These are phyloP conservation scores for Clavispora fructus DNA, from an alignment of 805 yeast genomes.

Conservation along the genomic window DNA sequence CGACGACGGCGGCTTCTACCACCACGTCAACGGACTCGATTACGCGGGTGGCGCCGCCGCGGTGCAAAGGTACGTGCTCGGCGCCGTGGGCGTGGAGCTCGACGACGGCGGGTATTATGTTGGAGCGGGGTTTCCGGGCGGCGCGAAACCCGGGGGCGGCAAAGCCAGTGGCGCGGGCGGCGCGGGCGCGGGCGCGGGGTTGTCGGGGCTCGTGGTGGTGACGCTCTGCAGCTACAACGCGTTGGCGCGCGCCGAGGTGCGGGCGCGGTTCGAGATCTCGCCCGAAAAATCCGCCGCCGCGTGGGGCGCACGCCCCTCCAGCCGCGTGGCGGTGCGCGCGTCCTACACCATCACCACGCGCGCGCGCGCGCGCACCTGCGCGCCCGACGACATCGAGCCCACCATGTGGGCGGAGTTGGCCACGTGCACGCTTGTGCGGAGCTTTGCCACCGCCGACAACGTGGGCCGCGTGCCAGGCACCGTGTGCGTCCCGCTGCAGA, in stretches of 20 bases:
- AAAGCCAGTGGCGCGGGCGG: too few species aligned
- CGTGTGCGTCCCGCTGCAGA: conserved; percentile 44
- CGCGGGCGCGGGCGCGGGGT: too few species aligned
- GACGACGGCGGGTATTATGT: conserved; percentile 12
- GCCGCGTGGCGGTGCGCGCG: conserved; percentile 28
- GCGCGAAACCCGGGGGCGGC: conserved; percentile 19
- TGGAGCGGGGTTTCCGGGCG: conserved; percentile 3
- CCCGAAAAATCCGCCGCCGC: conserved; percentile 2
- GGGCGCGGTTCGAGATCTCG: conserved; percentile 51
- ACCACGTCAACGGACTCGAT: conserved; percentile 33
- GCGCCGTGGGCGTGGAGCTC: conserved; percentile 23
- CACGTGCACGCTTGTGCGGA: conserved; percentile 53
- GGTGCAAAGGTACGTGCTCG: conserved; percentile 25
- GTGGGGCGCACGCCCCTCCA: conserved; percentile 4
- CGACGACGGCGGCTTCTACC: conserved; percentile 37
- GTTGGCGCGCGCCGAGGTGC: conserved; percentile 66
- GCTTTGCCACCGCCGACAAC: conserved; percentile 48
- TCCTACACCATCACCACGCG: conserved; percentile 25
- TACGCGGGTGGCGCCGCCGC: conserved; percentile 15
- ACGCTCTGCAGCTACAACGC: conserved; percentile 71
- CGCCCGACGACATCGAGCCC: conserved; percentile 1
- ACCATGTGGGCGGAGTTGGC: conserved; percentile 57
- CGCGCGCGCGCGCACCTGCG: conserved; percentile 8
- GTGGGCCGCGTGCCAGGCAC: conserved; percentile 52
- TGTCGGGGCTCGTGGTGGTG: conserved; percentile 34